These are phyloP conservation scores for Tetradesmus lagerheimii DNA, from an alignment of 139 green algal species.

Conservation along the genomic window DNA sequence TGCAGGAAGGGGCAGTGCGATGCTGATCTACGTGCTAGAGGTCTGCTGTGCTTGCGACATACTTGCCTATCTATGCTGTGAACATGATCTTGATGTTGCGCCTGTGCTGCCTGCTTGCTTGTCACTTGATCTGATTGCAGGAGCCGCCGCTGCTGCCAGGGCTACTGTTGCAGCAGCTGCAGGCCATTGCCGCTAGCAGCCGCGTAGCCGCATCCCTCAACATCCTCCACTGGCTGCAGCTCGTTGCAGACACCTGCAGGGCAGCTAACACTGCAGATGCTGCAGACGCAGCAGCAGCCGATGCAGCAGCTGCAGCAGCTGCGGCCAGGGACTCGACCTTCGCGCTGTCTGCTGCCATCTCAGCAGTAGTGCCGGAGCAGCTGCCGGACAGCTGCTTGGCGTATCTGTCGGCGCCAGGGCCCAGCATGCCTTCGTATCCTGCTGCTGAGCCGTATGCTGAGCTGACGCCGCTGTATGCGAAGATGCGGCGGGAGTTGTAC, in stretches of 20 bases:
- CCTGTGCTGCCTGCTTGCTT: not conserved
- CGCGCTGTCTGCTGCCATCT: not conserved
- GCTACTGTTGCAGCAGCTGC: slow-evolving; percentile 23
- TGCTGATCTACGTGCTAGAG: too few species aligned
- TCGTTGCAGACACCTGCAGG: not conserved
- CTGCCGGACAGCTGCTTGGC: slow-evolving; percentile 25
- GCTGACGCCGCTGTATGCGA: slow-evolving; percentile 45
- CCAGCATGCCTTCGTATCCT: slow-evolving; percentile 13
- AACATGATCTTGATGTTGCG: too few species aligned
- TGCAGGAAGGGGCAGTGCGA: too few species aligned
- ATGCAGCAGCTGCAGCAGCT: not conserved
- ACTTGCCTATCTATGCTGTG: too few species aligned
- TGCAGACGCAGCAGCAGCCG: slow-evolving; percentile 27
- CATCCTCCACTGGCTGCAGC: slow-evolving; percentile 58
- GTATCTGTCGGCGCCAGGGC: slow-evolving; percentile 11
- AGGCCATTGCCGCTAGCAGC: slow-evolving; percentile 43
- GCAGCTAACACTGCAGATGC: slow-evolving; percentile 11
- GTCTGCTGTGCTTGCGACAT: too few species aligned
- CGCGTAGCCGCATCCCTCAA: slow-evolving; percentile 53
- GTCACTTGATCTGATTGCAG: slow-evolving; percentile 5
- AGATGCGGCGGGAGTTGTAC: slow-evolving; percentile 74
- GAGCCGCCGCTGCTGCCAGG: slow-evolving; percentile 29
- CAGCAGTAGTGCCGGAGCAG: slow-evolving; percentile 22
- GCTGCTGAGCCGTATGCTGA: slow-evolving; percentile 72
- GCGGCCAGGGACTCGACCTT: not conserved